A percentile compares a stretch with the other conserved stretches of the same genome.
Evolutionary conservation across 371 early-diverging fungal genomes (phyloP).

Genomic region (Mortierella sp.): DNA sequence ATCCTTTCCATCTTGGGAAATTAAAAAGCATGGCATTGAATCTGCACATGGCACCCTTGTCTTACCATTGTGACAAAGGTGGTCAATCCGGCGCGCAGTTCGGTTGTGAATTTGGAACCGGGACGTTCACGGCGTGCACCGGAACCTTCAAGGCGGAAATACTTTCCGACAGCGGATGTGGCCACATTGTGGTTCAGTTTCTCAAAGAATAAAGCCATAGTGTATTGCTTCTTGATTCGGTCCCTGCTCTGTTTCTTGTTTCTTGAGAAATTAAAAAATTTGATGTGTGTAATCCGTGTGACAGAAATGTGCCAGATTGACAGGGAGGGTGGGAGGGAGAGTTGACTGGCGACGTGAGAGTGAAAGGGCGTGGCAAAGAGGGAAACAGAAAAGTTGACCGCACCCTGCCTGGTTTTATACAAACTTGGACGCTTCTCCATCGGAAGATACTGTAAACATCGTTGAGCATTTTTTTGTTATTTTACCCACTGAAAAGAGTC

Average conservation of each 20-base stretch:
- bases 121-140: slow-evolving; percentile 65
- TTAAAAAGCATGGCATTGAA: neutral
- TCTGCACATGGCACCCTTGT: neutral
- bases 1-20: too few species aligned
- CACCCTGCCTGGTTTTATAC: neutral
- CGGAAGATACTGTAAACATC: neutral
- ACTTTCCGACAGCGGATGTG: slow-evolving; percentile 64
- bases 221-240: neutral
- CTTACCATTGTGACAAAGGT: slow-evolving; percentile 77
- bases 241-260: too few species aligned
- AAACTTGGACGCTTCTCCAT: neutral
- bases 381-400: neutral
- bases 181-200: slow-evolving; percentile 65
- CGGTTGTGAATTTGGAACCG: slow-evolving; percentile 73
- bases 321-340: neutral
- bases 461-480: too few species aligned
- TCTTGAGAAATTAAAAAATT: too few species aligned
- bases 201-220: slow-evolving; percentile 12
- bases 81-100: slow-evolving; percentile 77
- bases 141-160: slow-evolving; percentile 75
- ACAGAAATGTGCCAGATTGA: too few species aligned
- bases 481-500: too few species aligned
- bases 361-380: slow-evolving; percentile 1
- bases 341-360: neutral
- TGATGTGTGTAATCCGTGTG: too few species aligned